Evolutionary conservation across 108 stramenopile genomes (phyloP), one percentile per base, ranked within the genome.

Genomic region (Nitzschia putrida): DNA sequence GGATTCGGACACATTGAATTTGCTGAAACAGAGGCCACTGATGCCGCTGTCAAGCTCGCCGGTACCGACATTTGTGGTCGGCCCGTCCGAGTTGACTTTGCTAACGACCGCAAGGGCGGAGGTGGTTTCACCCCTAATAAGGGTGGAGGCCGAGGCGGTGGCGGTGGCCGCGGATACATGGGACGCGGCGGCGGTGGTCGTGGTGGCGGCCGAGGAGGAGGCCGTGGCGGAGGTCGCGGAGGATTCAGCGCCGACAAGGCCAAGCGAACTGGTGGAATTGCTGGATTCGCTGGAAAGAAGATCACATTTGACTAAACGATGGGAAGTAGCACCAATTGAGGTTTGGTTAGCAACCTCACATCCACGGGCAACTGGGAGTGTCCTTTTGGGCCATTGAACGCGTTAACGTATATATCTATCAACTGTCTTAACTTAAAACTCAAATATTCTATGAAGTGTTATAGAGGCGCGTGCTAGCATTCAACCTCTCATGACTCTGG

Each of bases 1-100:
- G 99, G 99, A 58, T 96, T 92, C 69, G 97, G 96, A 11, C 95
- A 96, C 80, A 88, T 98, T 54, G 95, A 97, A 60, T 99, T 98
- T 69, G 85, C 47, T 39, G 86, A 91, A 13, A 95, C 87, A 9
- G 89, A 95, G 45, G 75, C 82, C 37, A 94, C 96, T 13, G 94
- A 94, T 65, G 82, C 69, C 23, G 99, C 98, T 9, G 88, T 97
- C 40, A 81, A 76, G 26, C 51, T 98, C 71, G 95, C 96, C 0
- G 97, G 97, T 20, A 88, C 87, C 8, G 83, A 88, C 25, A 81
- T 98, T 26, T 52, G 76, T 77, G 98, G 97, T 7, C 85, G 99
- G 11, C 68, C 87, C 2, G 79, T 99, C 29, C 83, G 98, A 7
- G 93, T 99, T 21, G 94, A 98, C 79, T 95, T 65, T 74, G 94